Evolutionary conservation across 768 basidiomycete genomes (phyloP).

Genomic region (Suillus ampliporus): DNA sequence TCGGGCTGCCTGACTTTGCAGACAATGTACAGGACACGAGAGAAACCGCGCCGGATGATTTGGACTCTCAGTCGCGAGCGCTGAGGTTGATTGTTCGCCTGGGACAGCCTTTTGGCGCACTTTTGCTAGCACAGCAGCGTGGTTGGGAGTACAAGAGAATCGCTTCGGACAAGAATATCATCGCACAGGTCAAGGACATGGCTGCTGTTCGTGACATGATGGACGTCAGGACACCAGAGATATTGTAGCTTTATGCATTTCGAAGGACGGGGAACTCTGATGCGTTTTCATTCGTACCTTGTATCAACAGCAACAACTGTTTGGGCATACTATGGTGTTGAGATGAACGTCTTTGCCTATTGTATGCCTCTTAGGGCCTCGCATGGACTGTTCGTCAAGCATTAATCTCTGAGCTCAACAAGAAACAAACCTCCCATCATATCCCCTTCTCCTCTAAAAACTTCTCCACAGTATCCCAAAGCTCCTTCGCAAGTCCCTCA

Average conservation of each 20-base stretch:
- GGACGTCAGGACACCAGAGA: constrained; percentile 5
- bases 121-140: background rate
- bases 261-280: background rate
- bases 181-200: background rate
- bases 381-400: no score
- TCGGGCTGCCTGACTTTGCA: background rate
- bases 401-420: background rate
- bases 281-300: background rate
- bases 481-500: constrained; percentile 31
- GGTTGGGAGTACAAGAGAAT: constrained; percentile 5
- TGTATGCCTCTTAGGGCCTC: no score
- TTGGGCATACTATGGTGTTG: no score
- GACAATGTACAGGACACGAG: background rate
- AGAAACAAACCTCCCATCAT: constrained; percentile 14
- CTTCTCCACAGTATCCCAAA: constrained; percentile 33
- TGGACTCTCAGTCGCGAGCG: background rate
- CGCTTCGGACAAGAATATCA: background rate
- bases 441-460: constrained; percentile 29
- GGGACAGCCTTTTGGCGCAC: background rate
- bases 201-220: background rate
- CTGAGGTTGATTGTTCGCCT: background rate
- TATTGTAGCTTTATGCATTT: background rate
- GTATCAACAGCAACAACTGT: no score
- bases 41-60: background rate
- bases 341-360: no score